A percentile compares a stretch with the other conserved stretches of the same genome.
phyloP scores from a whole-genome alignment of 2,329 filamentous ascomycete species.

The Metarhizium album region DNA sequence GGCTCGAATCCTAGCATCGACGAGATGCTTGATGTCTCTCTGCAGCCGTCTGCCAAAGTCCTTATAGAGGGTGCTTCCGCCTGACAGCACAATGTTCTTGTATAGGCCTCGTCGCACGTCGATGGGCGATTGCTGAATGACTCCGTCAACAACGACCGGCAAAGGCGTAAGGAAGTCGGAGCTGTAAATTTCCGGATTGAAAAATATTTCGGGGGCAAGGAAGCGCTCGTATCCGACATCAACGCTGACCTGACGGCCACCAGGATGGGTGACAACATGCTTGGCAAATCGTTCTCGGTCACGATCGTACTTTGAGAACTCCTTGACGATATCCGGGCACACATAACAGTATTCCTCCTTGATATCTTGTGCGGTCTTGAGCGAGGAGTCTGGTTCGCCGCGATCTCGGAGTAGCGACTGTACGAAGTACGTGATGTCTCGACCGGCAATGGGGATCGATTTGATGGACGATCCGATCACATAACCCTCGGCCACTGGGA shows the following conservation, averaged over 20 bases:
- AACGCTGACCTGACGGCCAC: slow-evolving; percentile 72
- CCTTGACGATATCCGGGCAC: slow-evolving; percentile 96
- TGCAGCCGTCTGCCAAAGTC: slow-evolving; percentile 95
- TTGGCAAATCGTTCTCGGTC: slow-evolving; percentile 86
- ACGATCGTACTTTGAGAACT: slow-evolving; percentile 87
- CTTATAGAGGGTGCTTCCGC: slow-evolving; percentile 95
- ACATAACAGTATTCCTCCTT: slow-evolving; percentile 99
- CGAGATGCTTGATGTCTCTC: slow-evolving; percentile 91
- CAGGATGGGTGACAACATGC: slow-evolving; percentile 77
- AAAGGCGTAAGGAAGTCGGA: slow-evolving; percentile 96
- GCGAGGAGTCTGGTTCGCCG: slow-evolving; percentile 88
- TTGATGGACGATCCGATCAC: slow-evolving; percentile 99
- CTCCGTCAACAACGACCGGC: slow-evolving; percentile 85
- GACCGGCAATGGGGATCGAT: slow-evolving; percentile 93
- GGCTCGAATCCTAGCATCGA: slow-evolving; percentile 84
- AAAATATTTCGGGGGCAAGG: slow-evolving; percentile 97
- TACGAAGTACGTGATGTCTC: slow-evolving; percentile 98
- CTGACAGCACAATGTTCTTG: slow-evolving; percentile 98
- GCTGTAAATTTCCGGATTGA: slow-evolving; percentile 99
- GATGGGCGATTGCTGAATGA: slow-evolving; percentile 96
- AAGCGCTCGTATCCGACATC: slow-evolving; percentile 98
- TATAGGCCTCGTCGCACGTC: slow-evolving; percentile 94
- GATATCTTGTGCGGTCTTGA: slow-evolving; percentile 96
- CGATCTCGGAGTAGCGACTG: slow-evolving; percentile 92
- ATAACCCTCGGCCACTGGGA: slow-evolving; percentile 95